A percentile compares a stretch with the other conserved stretches of the same genome.
Evolutionary conservation across 495 filamentous ascomycete genomes (phyloP).

Genomic region (Aspergillus olivimuriae): DNA sequence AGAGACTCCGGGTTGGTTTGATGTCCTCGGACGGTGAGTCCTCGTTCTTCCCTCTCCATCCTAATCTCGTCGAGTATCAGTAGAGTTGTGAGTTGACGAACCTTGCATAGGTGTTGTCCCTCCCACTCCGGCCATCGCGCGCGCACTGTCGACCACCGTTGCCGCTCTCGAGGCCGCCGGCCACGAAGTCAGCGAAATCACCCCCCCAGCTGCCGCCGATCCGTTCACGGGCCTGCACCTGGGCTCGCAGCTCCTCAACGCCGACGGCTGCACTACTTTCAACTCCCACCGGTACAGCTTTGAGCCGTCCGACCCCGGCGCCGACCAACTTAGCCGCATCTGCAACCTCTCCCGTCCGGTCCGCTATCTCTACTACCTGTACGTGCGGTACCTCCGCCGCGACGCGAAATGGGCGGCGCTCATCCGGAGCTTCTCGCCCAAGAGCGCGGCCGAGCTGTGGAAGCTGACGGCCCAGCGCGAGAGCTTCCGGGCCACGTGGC

Average conservation of each 20-base stretch:
- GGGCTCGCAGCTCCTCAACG: conserved; percentile 79
- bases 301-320: conserved; percentile 78
- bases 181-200: conserved; percentile 70
- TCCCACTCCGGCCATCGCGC: conserved; percentile 74
- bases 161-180: conserved; percentile 61
- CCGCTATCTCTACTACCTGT: conserved; percentile 83
- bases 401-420: conserved; percentile 76
- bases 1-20: conserved; percentile 67
- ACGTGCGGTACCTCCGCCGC: conserved; percentile 72
- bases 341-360: conserved; percentile 68
- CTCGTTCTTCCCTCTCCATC: no score
- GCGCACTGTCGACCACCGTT: conserved; percentile 67
- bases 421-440: conserved; percentile 62
- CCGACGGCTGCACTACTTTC: conserved; percentile 83
- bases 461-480: conserved; percentile 71
- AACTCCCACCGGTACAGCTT: conserved; percentile 66
- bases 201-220: conserved; percentile 49
- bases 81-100: conserved; percentile 33
- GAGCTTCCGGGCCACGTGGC: conserved; percentile 67
- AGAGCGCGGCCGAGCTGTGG: conserved; percentile 74
- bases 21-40: conserved; percentile 69
- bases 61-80: background rate
- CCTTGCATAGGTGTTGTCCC: conserved; percentile 59
- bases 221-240: conserved; percentile 70
- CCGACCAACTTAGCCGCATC: conserved; percentile 62